A percentile compares a stretch with the other conserved stretches of the same genome.
Conservation (phyloP, 2,329 filamentous ascomycete genomes). For the Thermomyces lanuginosus region DNA sequence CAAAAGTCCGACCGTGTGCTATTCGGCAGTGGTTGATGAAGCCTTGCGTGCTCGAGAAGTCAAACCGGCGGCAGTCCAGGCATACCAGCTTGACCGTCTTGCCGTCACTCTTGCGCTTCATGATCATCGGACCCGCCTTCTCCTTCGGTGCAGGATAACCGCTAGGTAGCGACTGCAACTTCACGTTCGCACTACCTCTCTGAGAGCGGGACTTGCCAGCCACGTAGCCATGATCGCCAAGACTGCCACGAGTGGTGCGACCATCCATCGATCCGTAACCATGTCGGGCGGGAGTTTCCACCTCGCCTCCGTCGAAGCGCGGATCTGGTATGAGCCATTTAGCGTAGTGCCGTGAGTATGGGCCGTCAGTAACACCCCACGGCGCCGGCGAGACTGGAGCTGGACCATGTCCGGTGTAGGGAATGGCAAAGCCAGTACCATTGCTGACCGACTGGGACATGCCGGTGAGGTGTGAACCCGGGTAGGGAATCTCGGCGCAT, state of each 20-base stretch:
- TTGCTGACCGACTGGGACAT: slow-evolving; percentile 53
- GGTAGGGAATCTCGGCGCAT: slow-evolving; percentile 83
- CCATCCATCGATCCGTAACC: slow-evolving; percentile 44
- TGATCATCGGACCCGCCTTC: slow-evolving; percentile 64
- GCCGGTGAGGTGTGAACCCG: slow-evolving; percentile 43
- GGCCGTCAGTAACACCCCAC: slow-evolving; percentile 80
- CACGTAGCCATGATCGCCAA: slow-evolving; percentile 36
- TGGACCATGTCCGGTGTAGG: slow-evolving; percentile 43
- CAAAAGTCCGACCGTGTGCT: slow-evolving; percentile 80
- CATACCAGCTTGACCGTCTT: slow-evolving; percentile 82
- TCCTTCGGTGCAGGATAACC: slow-evolving; percentile 62
- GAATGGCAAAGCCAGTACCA: slow-evolving; percentile 57
- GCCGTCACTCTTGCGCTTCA: slow-evolving; percentile 69
- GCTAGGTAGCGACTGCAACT: slow-evolving; percentile 51
- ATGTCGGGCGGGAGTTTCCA: slow-evolving; percentile 12
- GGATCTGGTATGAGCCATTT: slow-evolving; percentile 88
- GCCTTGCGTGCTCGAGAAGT: slow-evolving; percentile 94
- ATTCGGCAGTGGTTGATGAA: slow-evolving; percentile 99
- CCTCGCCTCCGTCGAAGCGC: slow-evolving; percentile 55
- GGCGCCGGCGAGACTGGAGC: slow-evolving; percentile 66
- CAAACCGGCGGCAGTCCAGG: slow-evolving; percentile 69
- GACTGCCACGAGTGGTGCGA: slow-evolving; percentile 63
- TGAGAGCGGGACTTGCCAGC: slow-evolving; percentile 42
- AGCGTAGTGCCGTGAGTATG: slow-evolving; percentile 85
- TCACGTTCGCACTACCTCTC: slow-evolving; percentile 44